phyloP scores from a whole-genome alignment of 202 grass and related monocot species.

The Alloteropsis angusta region DNA sequence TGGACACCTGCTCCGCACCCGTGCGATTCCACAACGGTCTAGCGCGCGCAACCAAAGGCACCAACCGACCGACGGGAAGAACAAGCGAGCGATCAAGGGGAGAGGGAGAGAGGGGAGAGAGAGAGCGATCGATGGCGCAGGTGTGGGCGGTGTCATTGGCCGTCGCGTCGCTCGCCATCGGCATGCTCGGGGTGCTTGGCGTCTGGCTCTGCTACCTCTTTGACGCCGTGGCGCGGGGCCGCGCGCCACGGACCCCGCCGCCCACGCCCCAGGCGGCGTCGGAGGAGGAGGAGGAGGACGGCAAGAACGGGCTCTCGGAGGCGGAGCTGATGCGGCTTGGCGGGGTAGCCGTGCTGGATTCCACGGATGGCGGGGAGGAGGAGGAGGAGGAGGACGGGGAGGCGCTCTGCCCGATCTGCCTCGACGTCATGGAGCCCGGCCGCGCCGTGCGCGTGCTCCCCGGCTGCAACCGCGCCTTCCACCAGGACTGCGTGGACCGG shows the following conservation, averaged over 20 bases:
- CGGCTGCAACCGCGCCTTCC: slow-evolving; percentile 54
- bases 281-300: neutral
- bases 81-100: neutral
- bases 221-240: slow-evolving; percentile 33
- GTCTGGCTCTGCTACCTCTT: slow-evolving; percentile 52
- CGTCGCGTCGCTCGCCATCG: slow-evolving; percentile 36
- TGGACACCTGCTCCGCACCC: neutral
- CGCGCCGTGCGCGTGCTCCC: slow-evolving; percentile 51
- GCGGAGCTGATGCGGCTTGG: slow-evolving; percentile 33
- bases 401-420: slow-evolving; percentile 57
- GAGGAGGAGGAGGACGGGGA: neutral
- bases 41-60: neutral
- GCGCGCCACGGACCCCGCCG: neutral
- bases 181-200: slow-evolving; percentile 49
- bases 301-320: slow-evolving; percentile 39
- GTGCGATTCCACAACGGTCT: neutral
- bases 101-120: neutral
- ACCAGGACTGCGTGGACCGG: slow-evolving; percentile 60
- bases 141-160: slow-evolving; percentile 40
- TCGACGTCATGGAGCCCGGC: slow-evolving; percentile 35
- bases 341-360: neutral
- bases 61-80: neutral
- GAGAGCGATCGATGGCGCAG: slow-evolving; percentile 12
- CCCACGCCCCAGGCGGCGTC: neutral
- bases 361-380: neutral